phyloP scores from a whole-genome alignment of 805 yeast species.

The Yarrowia phangngaensis region DNA sequence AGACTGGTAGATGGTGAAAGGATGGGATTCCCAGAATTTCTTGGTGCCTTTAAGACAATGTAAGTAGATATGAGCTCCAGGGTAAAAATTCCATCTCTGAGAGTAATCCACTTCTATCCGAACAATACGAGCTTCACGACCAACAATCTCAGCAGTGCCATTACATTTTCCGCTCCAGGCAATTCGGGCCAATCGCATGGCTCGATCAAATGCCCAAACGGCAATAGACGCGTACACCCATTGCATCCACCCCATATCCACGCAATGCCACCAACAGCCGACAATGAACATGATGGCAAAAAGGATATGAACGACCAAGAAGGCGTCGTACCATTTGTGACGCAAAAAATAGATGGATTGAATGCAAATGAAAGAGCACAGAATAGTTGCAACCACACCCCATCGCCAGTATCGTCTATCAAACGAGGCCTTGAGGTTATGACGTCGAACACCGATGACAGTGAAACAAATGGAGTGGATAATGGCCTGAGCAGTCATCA shows the following conservation, averaged over 20 bases:
- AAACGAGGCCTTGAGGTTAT: conserved; percentile 3
- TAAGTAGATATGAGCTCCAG: conserved; percentile 57
- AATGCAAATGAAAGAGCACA: conserved; percentile 45
- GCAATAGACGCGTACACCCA: conserved; percentile 54
- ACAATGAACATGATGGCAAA: conserved; percentile 53
- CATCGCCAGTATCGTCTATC: conserved; percentile 29
- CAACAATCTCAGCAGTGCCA: conserved; percentile 9
- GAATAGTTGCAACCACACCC: conserved; percentile 47
- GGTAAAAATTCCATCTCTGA: conserved; percentile 46
- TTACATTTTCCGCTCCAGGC: conserved; percentile 50
- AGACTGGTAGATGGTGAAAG: conserved; percentile 49
- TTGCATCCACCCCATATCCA: conserved; percentile 43
- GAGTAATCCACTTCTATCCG: conserved; percentile 42
- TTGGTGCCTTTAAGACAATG: conserved; percentile 51
- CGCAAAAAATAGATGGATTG: conserved; percentile 54
- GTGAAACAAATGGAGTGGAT: conserved; percentile 31
- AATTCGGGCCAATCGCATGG: conserved; percentile 55
- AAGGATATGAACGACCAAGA: conserved; percentile 54
- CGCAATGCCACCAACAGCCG: conserved; percentile 58
- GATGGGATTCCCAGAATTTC: conserved; percentile 69
- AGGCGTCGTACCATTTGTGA: conserved; percentile 54
- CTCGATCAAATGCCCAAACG: conserved; percentile 68
- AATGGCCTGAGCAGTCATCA: conserved; percentile 31
- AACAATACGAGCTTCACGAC: conserved; percentile 28
- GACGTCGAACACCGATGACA: conserved; percentile 25